A percentile compares a stretch with the other conserved stretches of the same genome.
Evolutionary conservation across 345 rosid genomes (phyloP).

Genomic region (Litchi chinensis): DNA sequence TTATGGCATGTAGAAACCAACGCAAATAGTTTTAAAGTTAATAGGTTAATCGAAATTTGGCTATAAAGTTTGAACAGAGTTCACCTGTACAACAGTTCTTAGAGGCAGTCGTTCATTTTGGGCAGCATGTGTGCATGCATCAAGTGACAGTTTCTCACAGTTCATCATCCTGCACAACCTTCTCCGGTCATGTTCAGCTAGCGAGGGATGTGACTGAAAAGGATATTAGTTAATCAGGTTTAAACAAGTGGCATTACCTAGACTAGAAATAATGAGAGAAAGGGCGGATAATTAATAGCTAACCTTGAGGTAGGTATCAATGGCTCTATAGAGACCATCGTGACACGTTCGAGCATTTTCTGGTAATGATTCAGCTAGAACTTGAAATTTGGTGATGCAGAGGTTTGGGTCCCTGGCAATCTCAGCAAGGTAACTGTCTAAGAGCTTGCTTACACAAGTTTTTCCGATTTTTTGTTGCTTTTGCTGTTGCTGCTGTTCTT

Average conservation of each 20-base stretch:
- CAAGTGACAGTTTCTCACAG: slow-evolving; percentile 78
- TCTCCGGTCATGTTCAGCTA: slow-evolving; percentile 73
- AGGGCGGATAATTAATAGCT: background rate
- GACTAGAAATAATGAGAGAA: background rate
- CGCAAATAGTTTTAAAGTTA: background rate
- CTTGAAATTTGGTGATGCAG: slow-evolving; percentile 74
- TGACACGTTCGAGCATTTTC: slow-evolving; percentile 65
- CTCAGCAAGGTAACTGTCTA: slow-evolving; percentile 78
- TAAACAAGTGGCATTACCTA: background rate
- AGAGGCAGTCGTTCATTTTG: slow-evolving; percentile 89
- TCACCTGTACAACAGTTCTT: slow-evolving; percentile 85
- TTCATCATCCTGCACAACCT: slow-evolving; percentile 74
- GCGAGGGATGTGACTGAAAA: slow-evolving; percentile 72
- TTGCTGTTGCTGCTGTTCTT: slow-evolving; percentile 73
- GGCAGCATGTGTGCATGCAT: slow-evolving; percentile 91
- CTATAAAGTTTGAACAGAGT: background rate
- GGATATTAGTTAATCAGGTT: slow-evolving; percentile 7
- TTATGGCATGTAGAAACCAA: background rate
- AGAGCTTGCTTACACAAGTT: slow-evolving; percentile 63
- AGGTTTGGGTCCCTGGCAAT: slow-evolving; percentile 80
- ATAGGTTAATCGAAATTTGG: background rate
- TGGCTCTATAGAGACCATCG: slow-evolving; percentile 91
- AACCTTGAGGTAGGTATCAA: slow-evolving; percentile 91
- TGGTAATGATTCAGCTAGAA: slow-evolving; percentile 75
- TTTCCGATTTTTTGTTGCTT: slow-evolving; percentile 41